Evolutionary conservation across 495 filamentous ascomycete species (phyloP).

Genomic region (Immersiella caudata): DNA sequence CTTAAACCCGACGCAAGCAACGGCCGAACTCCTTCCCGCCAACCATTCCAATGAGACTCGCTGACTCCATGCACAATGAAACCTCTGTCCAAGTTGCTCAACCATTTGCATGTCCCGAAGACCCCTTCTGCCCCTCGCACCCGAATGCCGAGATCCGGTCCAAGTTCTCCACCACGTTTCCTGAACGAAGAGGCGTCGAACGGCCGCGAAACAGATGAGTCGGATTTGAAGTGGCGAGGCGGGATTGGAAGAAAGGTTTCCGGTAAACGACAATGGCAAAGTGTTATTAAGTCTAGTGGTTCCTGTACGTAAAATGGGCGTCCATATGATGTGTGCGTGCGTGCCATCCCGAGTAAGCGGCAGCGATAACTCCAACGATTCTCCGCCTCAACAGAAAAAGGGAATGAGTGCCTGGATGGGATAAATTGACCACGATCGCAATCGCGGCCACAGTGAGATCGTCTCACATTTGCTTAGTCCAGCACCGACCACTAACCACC

Average conservation of each 20-base stretch:
- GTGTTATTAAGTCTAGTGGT: conserved; percentile 43
- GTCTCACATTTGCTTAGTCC: neutral
- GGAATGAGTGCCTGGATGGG: conserved; percentile 13
- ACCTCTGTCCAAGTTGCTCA: conserved; percentile 23
- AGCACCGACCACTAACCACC: conserved; percentile 15
- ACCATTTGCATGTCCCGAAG: neutral
- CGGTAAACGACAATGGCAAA: conserved; percentile 28
- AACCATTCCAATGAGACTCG: conserved; percentile 8
- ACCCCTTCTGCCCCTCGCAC: neutral
- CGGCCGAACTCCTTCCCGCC: conserved; percentile 14
- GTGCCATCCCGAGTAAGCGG: conserved; percentile 19
- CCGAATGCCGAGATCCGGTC: neutral
- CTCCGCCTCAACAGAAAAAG: conserved; percentile 26
- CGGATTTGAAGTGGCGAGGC: neutral
- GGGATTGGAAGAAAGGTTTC: neutral
- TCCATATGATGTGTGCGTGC: conserved; percentile 26
- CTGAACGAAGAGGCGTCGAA: neutral
- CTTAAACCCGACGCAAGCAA: conserved; percentile 8
- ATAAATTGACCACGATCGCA: conserved; percentile 1
- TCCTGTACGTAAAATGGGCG: conserved; percentile 32
- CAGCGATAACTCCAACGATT: conserved; percentile 27
- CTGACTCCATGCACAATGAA: conserved; percentile 15
- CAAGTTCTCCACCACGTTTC: neutral
- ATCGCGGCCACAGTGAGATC: neutral
- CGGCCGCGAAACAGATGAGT: conserved; percentile 10